Percentiles rank a stretch among this genome's conserved stretches.
phyloP scores from a whole-genome alignment of 1,284 basidiomycete species.

The Chondrostereum purpureum region DNA sequence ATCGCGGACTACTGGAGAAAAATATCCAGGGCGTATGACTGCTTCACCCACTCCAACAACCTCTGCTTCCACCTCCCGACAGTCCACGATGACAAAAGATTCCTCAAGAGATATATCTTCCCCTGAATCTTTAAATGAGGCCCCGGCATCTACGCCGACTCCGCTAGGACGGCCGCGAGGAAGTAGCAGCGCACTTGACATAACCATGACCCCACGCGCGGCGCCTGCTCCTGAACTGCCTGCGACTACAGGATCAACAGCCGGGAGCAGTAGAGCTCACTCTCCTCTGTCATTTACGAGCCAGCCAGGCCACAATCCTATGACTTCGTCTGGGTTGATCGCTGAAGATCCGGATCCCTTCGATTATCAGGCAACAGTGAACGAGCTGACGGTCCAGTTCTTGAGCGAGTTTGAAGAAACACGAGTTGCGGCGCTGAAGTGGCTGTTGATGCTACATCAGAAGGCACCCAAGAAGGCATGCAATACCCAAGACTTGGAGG shows the following conservation, averaged over 20 bases:
- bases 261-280: conserved; percentile 42
- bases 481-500: not conserved
- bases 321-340: conserved; percentile 20
- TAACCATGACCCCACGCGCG: conserved; percentile 24
- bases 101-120: conserved; percentile 35
- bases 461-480: conserved; percentile 90
- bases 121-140: conserved; percentile 34
- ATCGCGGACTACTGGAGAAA: conserved; percentile 20
- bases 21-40: conserved; percentile 25
- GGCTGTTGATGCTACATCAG: conserved; percentile 98
- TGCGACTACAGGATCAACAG: conserved; percentile 9
- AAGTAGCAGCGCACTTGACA: conserved; percentile 20
- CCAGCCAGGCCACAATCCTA: conserved; percentile 27
- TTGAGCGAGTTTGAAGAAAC: conserved; percentile 96
- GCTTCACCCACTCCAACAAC: conserved; percentile 48
- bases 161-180: conserved; percentile 20
- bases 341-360: conserved; percentile 72
- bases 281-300: conserved; percentile 45
- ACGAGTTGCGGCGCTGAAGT: conserved; percentile 90
- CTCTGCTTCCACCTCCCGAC: conserved; percentile 36
- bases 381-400: conserved; percentile 89
- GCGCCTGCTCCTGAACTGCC: conserved; percentile 12
- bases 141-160: conserved; percentile 18
- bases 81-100: conserved; percentile 37
- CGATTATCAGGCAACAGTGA: conserved; percentile 90